phyloP scores from a whole-genome alignment of 352 stramenopile genomes.

The Phytophthora lateralis region DNA sequence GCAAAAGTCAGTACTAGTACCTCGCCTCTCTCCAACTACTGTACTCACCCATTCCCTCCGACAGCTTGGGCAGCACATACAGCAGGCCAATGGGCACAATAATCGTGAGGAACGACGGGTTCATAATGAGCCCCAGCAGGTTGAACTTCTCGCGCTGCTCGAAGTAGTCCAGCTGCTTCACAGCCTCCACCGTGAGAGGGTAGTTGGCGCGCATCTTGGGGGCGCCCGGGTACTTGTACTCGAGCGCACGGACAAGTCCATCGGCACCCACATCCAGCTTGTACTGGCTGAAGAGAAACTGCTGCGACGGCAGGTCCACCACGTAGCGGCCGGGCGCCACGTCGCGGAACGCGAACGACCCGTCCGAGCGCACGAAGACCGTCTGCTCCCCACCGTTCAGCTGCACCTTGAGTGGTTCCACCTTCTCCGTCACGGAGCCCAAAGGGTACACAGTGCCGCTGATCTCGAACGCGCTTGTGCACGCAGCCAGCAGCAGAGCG shows the following conservation, averaged over 20 bases:
- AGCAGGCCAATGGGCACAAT: constrained; percentile 76
- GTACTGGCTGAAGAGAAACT: constrained; percentile 79
- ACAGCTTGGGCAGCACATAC: constrained; percentile 84
- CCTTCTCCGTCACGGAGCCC: constrained; percentile 54
- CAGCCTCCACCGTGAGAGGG: constrained; percentile 63
- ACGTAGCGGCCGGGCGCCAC: constrained; percentile 74
- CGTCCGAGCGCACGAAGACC: constrained; percentile 65
- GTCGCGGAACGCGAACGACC: constrained; percentile 78
- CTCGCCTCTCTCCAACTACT: constrained; percentile 1
- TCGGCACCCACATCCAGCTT: constrained; percentile 65
- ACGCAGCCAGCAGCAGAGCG: constrained; percentile 40
- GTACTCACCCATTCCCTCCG: constrained; percentile 68
- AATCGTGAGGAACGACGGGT: constrained; percentile 82
- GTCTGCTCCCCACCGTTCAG: constrained; percentile 79
- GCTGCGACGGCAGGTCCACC: constrained; percentile 68
- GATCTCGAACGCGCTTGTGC: constrained; percentile 54
- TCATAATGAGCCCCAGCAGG: constrained; percentile 75
- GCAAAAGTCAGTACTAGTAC: constrained; percentile 8
- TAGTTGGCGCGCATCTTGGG: constrained; percentile 65
- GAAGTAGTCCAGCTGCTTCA: constrained; percentile 83
- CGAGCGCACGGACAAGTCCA: constrained; percentile 61
- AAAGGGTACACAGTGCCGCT: constrained; percentile 59
- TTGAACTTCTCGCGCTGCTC: constrained; percentile 87
- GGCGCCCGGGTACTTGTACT: constrained; percentile 84
- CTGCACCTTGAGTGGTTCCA: constrained; percentile 66